Conservation (phyloP, 2,329 filamentous ascomycete species). For the Penicillium corylophilum region DNA sequence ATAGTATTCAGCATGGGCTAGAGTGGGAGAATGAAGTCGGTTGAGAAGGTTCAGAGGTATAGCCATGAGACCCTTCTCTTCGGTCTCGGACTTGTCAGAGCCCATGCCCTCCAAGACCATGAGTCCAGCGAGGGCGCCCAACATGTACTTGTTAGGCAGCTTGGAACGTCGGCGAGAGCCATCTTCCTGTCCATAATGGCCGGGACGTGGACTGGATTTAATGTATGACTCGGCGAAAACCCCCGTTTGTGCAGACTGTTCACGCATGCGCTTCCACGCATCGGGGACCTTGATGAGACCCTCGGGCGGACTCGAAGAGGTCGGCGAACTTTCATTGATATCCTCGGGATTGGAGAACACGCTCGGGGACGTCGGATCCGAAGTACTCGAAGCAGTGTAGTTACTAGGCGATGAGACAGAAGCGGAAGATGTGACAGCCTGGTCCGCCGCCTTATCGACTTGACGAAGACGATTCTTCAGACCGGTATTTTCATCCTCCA, state of each 20-base stretch:
- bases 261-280: conserved; percentile 43
- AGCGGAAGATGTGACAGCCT: conserved; percentile 37
- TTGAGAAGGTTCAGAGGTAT: conserved; percentile 61
- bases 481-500: conserved; percentile 76
- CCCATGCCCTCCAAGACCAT: conserved; percentile 85
- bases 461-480: conserved; percentile 80
- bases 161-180: conserved; percentile 50
- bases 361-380: conserved; percentile 38
- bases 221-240: conserved; percentile 43
- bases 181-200: conserved; percentile 38
- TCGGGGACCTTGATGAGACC: conserved; percentile 47
- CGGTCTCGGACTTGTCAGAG: conserved; percentile 64
- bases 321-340: conserved; percentile 30
- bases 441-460: conserved; percentile 62
- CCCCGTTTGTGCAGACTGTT: conserved; percentile 33
- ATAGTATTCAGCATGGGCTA: conserved; percentile 26
- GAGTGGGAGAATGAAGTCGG: conserved; percentile 27
- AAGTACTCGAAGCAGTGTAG: conserved; percentile 39
- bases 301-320: conserved; percentile 38
- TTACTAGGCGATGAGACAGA: conserved; percentile 44
- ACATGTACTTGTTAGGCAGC: conserved; percentile 74
- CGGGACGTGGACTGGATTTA: conserved; percentile 27
- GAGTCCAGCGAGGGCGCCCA: conserved; percentile 84
- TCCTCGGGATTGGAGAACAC: conserved; percentile 44
- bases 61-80: conserved; percentile 66